A percentile compares a stretch with the other conserved stretches of the same genome.
Conservation (phyloP, 768 basidiomycete genomes). For the Rhodosporidiobolus odoratus region DNA sequence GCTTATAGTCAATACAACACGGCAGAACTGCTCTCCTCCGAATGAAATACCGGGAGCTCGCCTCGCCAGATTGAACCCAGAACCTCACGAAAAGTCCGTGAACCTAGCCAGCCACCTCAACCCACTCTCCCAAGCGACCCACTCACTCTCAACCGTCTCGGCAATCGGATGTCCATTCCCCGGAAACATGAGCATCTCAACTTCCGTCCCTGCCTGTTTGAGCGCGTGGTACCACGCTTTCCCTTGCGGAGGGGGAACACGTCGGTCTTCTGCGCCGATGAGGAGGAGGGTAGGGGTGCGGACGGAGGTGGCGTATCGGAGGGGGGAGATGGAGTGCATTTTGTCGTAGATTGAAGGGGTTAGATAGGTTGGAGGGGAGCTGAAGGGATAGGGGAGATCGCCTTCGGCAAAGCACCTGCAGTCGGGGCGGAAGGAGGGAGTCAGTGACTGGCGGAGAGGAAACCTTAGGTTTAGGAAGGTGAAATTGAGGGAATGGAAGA, state of each 20-base stretch:
- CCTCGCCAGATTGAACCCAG: too few relatives aligned
- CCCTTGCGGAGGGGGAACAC: conserved; percentile 62
- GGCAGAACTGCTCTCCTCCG: too few relatives aligned
- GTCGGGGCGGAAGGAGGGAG: too few relatives aligned
- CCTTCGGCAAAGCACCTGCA: conserved; percentile 49
- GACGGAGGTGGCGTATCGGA: conserved; percentile 55
- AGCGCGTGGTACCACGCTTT: conserved; percentile 63
- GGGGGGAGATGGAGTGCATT: conserved; percentile 57
- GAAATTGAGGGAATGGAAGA: too few relatives aligned
- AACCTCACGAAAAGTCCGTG: conserved; percentile 27
- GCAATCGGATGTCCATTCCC: conserved; percentile 63
- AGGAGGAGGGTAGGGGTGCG: conserved; percentile 56
- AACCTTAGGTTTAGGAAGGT: too few relatives aligned
- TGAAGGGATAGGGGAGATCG: conserved; percentile 45
- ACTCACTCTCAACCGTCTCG: conserved; percentile 50
- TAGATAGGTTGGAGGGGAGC: conserved; percentile 48
- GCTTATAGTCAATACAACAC: too few relatives aligned
- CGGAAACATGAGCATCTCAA: conserved; percentile 59
- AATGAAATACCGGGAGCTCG: too few relatives aligned
- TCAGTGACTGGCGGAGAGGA: not conserved
- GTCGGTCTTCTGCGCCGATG: conserved; percentile 59
- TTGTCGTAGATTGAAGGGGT: conserved; percentile 51
- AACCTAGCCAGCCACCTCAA: conserved; percentile 53
- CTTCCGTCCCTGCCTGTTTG: conserved; percentile 56
- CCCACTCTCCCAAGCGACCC: conserved; percentile 55